Evolutionary conservation across 2,329 filamentous ascomycete species (phyloP).

Genomic region (Fonsecaea nubica): DNA sequence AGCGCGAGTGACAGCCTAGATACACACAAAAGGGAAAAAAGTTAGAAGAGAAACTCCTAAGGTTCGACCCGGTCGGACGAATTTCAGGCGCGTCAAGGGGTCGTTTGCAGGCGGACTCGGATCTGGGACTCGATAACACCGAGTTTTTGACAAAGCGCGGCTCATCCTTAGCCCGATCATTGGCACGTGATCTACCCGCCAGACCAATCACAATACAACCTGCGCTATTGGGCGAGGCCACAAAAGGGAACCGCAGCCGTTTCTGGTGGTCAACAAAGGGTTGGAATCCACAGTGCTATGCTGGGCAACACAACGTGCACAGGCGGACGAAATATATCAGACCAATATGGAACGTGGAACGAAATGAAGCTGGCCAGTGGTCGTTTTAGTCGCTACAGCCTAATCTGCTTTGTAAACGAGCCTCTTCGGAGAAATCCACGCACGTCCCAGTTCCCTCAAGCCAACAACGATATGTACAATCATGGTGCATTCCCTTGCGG

Average conservation of each 20-base stretch:
- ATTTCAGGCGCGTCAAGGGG: conserved; percentile 3
- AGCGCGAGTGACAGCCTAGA: neutral
- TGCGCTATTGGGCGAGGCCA: neutral
- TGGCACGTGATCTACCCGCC: neutral
- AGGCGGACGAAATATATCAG: neutral
- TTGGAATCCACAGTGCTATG: neutral
- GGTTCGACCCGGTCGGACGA: neutral
- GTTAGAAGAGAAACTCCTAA: neutral
- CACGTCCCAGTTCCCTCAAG: neutral
- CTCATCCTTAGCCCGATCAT: neutral
- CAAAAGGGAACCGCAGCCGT: neutral
- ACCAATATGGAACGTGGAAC: neutral
- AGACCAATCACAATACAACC: neutral
- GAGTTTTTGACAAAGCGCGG: conserved; percentile 12
- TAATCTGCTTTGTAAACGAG: neutral
- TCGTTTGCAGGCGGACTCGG: conserved; percentile 13
- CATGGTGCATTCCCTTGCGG: neutral
- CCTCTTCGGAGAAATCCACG: neutral
- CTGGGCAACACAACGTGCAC: neutral
- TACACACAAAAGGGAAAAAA: neutral
- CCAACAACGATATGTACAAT: conserved; percentile 17
- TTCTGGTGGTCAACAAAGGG: neutral
- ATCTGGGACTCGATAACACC: conserved; percentile 4
- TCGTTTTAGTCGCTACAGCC: neutral
- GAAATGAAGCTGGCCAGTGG: neutral